These are phyloP conservation scores for Triadica sebifera DNA, from an alignment of 345 rosid species.

Conservation along the genomic window DNA sequence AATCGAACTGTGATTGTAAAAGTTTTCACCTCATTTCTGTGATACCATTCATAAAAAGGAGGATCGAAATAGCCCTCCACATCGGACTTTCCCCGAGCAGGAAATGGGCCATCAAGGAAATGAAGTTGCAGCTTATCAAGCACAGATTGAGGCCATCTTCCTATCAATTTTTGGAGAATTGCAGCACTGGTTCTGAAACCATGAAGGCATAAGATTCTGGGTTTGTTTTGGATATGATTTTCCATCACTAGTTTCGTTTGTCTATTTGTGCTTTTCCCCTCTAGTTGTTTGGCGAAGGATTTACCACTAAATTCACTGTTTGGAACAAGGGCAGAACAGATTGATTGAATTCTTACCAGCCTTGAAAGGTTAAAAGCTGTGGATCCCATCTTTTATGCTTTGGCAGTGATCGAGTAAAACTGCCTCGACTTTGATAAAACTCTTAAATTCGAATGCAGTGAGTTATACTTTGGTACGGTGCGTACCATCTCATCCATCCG, in stretches of 20 bases:
- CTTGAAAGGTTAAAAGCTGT: background rate
- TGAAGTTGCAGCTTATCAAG: conserved; percentile 41
- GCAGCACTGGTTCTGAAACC: conserved; percentile 51
- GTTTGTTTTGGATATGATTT: conserved; percentile 31
- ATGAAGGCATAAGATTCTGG: conserved; percentile 51
- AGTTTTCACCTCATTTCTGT: conserved; percentile 32
- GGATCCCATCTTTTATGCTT: background rate
- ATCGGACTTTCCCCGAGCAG: conserved; percentile 35
- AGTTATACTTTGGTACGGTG: too few species aligned
- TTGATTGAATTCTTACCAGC: background rate
- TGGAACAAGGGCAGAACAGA: background rate
- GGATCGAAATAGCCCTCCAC: conserved; percentile 51
- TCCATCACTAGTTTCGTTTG: conserved; percentile 14
- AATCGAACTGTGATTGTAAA: background rate
- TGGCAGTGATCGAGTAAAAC: too few species aligned
- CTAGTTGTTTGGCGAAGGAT: background rate
- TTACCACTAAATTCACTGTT: background rate
- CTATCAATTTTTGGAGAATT: conserved; percentile 39
- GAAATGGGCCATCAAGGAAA: conserved; percentile 49
- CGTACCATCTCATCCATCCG: too few species aligned
- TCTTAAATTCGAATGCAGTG: too few species aligned
- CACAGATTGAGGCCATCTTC: conserved; percentile 41
- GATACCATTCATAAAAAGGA: conserved; percentile 58
- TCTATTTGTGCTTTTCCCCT: background rate
- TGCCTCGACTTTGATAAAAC: too few species aligned